Evolutionary conservation across 2,329 filamentous ascomycete genomes (phyloP).

Genomic region (Hypoxylon sp.): DNA sequence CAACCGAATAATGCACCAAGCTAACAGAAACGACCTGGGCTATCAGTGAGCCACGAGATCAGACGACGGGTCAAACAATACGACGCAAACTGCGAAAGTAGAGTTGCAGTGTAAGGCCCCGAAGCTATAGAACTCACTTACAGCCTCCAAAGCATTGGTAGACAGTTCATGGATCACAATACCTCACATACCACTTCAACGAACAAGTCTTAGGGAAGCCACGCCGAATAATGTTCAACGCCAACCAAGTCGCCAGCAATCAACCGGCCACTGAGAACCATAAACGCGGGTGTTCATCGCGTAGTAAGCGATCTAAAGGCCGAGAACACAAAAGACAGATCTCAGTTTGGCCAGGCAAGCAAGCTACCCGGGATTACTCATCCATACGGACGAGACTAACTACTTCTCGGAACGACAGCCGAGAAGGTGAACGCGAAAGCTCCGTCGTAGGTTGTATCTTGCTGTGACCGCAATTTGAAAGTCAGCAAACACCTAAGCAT

Average conservation of each 20-base stretch:
- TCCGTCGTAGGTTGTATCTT: not conserved
- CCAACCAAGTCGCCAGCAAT: not conserved
- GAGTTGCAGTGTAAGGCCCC: not conserved
- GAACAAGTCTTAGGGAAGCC: not conserved
- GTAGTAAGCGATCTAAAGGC: slow-evolving; percentile 6
- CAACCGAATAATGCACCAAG: not conserved
- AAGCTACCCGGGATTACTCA: not conserved
- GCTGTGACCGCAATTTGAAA: not conserved
- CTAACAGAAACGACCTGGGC: not conserved
- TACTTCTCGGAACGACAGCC: not conserved
- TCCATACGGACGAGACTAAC: not conserved
- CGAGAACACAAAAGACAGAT: slow-evolving; percentile 9
- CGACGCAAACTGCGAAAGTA: not conserved
- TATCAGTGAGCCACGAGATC: not conserved
- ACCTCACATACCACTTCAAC: not conserved
- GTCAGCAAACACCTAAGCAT: not conserved
- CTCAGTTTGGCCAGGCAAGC: not conserved
- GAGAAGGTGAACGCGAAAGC: not conserved
- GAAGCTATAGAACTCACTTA: not conserved
- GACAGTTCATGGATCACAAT: not conserved
- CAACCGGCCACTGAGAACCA: not conserved
- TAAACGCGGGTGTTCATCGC: not conserved
- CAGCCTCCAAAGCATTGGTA: not conserved
- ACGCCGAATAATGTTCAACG: not conserved
- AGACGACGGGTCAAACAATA: not conserved